phyloP scores from a whole-genome alignment of 1,284 basidiomycete genomes.

The Dichomitus squalens region DNA sequence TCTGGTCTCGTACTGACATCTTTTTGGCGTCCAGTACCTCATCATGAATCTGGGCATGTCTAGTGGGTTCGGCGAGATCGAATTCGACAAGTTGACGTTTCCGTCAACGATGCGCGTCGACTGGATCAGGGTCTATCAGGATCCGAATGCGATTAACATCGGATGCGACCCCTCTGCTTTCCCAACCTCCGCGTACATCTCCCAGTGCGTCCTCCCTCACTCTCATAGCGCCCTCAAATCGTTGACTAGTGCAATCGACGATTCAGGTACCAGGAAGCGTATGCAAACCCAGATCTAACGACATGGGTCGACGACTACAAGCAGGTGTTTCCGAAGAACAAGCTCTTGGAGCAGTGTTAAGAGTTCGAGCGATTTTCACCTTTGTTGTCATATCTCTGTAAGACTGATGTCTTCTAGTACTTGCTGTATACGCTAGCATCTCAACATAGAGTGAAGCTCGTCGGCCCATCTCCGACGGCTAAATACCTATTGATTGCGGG shows the following conservation, averaged over 20 bases:
- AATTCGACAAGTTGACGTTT: conserved; percentile 67
- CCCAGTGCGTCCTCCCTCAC: conserved; percentile 46
- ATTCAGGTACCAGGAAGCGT: conserved; percentile 35
- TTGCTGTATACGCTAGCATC: no score
- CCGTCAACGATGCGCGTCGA: conserved; percentile 78
- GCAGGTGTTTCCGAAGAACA: conserved; percentile 38
- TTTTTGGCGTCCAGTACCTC: conserved; percentile 53
- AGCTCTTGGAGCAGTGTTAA: conserved; percentile 11
- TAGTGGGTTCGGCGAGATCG: conserved; percentile 69
- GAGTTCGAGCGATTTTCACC: neutral
- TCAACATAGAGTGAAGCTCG: no score
- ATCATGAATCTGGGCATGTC: conserved; percentile 84
- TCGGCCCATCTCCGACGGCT: no score
- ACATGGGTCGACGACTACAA: conserved; percentile 39
- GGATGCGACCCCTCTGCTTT: conserved; percentile 82
- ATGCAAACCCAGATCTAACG: conserved; percentile 41
- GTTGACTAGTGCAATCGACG: no score
- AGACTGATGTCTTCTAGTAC: no score
- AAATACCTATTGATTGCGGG: no score
- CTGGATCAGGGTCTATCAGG: conserved; percentile 85
- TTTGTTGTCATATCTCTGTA: no score
- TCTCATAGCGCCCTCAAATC: neutral
- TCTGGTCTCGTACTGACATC: neutral
- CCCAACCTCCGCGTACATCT: conserved; percentile 80
- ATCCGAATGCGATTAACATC: conserved; percentile 65